A percentile compares a stretch with the other conserved stretches of the same genome.
phyloP scores from a whole-genome alignment of 768 basidiomycete genomes.

The Mycena alexandri region DNA sequence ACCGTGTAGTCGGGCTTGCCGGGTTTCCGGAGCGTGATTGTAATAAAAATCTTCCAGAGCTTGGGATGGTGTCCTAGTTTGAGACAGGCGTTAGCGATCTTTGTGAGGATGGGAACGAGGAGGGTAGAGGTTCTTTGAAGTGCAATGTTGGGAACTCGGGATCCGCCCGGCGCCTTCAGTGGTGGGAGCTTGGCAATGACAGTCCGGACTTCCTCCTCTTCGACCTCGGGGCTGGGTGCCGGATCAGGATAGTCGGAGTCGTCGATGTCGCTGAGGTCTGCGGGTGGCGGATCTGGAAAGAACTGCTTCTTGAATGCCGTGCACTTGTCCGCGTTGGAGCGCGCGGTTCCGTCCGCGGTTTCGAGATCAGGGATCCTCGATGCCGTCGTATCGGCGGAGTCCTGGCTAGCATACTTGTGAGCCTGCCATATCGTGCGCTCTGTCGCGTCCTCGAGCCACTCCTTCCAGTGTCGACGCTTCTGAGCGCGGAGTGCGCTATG shows the following conservation, averaged over 20 bases:
- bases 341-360: neutral
- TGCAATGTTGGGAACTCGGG: constrained; percentile 45
- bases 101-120: constrained; percentile 25
- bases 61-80: constrained; percentile 40
- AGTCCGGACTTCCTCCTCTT: neutral
- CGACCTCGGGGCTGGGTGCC: neutral
- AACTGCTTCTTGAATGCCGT: constrained; percentile 37
- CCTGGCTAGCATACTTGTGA: constrained; percentile 22
- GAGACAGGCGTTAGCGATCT: constrained; percentile 28
- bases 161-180: constrained; percentile 41
- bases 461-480: constrained; percentile 23
- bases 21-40: constrained; percentile 44
- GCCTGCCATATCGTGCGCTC: constrained; percentile 30
- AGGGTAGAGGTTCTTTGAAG: constrained; percentile 39
- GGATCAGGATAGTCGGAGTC: neutral
- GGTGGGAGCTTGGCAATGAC: constrained; percentile 14
- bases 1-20: constrained; percentile 23
- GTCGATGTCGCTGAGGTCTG: constrained; percentile 20
- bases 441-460: constrained; percentile 25
- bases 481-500: constrained; percentile 7
- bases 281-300: constrained; percentile 38
- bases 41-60: constrained; percentile 43
- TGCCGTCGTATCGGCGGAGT: constrained; percentile 32
- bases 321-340: constrained; percentile 41
- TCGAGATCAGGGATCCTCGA: constrained; percentile 38